Percentiles rank a stretch among this genome's conserved stretches.
Evolutionary conservation across 352 stramenopile species (phyloP).

Genomic region (Globisporangium spiculum): DNA sequence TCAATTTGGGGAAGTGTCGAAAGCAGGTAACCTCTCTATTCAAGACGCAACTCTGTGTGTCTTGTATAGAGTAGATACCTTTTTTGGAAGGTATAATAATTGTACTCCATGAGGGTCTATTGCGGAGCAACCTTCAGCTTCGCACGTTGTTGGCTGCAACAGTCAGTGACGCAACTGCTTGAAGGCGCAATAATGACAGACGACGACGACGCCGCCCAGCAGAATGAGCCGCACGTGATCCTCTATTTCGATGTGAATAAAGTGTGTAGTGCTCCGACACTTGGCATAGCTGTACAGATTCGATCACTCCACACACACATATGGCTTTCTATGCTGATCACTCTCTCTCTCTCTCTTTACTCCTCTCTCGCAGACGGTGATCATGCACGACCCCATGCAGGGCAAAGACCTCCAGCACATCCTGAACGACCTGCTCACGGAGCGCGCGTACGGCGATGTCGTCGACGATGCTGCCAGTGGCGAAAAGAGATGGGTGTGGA

Average conservation of each 20-base stretch:
- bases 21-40: neutral
- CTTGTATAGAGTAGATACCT: neutral
- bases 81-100: neutral
- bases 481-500: slow-evolving; percentile 43
- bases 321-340: neutral
- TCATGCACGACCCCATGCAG: slow-evolving; percentile 82
- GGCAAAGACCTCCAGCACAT: slow-evolving; percentile 71
- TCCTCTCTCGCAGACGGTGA: slow-evolving; percentile 47
- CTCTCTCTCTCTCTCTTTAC: neutral
- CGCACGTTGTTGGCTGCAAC: neutral
- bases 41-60: neutral
- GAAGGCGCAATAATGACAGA: neutral
- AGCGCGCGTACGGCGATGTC: slow-evolving; percentile 43
- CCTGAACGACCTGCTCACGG: slow-evolving; percentile 73
- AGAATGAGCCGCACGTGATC: slow-evolving; percentile 40
- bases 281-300: neutral
- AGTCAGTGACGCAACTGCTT: neutral
- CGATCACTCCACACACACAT: neutral
- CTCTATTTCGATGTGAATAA: slow-evolving; percentile 86
- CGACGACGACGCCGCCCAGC: neutral
- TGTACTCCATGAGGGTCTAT: neutral
- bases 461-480: slow-evolving; percentile 8
- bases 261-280: slow-evolving; percentile 22
- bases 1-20: neutral
- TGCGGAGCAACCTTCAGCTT: too few relatives aligned